These are phyloP conservation scores for Pseudevernia furfuracea DNA, from an alignment of 495 filamentous ascomycete genomes.

Conservation along the genomic window DNA sequence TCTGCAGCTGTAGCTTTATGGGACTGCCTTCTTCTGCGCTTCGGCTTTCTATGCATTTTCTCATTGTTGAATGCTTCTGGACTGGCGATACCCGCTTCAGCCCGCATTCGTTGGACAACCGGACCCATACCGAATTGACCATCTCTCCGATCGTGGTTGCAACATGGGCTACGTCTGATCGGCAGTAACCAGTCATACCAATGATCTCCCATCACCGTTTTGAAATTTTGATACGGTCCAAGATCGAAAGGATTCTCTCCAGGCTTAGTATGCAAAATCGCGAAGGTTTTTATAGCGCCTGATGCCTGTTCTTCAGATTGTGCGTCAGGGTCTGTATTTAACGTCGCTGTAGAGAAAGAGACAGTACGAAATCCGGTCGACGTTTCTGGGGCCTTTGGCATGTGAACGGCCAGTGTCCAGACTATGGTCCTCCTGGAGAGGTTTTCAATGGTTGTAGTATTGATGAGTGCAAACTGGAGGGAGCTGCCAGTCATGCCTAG, in stretches of 20 bases:
- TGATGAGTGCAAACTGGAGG: conserved; percentile 57
- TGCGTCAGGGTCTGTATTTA: neutral
- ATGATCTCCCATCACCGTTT: conserved; percentile 65
- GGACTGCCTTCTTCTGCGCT: conserved; percentile 17
- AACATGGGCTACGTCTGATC: conserved; percentile 57
- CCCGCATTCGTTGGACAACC: conserved; percentile 43
- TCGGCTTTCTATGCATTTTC: conserved; percentile 17
- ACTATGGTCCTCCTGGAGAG: conserved; percentile 53
- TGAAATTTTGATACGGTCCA: conserved; percentile 57
- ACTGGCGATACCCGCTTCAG: conserved; percentile 38
- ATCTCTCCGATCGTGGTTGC: conserved; percentile 40
- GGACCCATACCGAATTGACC: conserved; percentile 45
- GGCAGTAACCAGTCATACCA: conserved; percentile 68
- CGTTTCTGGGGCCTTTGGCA: conserved; percentile 42
- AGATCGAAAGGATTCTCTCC: conserved; percentile 79
- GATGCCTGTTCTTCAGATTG: conserved; percentile 19
- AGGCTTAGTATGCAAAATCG: conserved; percentile 60
- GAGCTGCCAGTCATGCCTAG: conserved; percentile 65
- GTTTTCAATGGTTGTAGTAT: conserved; percentile 77
- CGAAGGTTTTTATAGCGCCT: conserved; percentile 51
- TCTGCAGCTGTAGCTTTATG: conserved; percentile 3
- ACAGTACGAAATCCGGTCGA: conserved; percentile 42
- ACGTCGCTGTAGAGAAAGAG: conserved; percentile 35
- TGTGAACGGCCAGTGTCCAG: conserved; percentile 69
- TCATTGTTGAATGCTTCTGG: neutral